These are phyloP conservation scores for Lophium mytilinum DNA, from an alignment of 495 filamentous ascomycete genomes.

Conservation along the genomic window DNA sequence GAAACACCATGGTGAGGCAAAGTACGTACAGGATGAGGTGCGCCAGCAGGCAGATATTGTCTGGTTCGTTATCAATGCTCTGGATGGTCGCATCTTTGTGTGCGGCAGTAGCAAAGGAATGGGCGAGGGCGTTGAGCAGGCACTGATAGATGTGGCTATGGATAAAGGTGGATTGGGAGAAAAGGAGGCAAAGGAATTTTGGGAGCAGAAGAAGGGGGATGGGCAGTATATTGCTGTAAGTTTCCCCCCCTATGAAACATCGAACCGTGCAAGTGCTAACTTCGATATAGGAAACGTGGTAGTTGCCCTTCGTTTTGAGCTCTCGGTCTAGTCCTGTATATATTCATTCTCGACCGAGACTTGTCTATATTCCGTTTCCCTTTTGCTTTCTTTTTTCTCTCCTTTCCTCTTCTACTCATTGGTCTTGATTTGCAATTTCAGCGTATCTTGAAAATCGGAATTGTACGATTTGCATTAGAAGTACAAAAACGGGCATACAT, in stretches of 20 bases:
- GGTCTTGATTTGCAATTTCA: too few species aligned
- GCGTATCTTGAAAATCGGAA: too few species aligned
- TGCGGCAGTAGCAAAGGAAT: slow-evolving; percentile 92
- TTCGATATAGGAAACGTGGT: slow-evolving; percentile 15
- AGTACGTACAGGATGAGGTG: slow-evolving; percentile 40
- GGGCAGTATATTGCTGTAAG: slow-evolving; percentile 38
- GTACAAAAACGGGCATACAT: too few species aligned
- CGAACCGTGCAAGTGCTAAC: neutral
- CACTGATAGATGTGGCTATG: slow-evolving; percentile 42
- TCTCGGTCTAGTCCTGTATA: too few species aligned
- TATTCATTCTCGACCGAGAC: too few species aligned
- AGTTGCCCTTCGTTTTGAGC: neutral
- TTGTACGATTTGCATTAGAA: too few species aligned
- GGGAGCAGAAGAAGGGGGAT: slow-evolving; percentile 33
- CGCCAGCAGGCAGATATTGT: slow-evolving; percentile 83
- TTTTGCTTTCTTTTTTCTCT: too few species aligned
- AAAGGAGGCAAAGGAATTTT: slow-evolving; percentile 46
- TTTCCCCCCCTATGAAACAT: neutral
- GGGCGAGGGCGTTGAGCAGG: slow-evolving; percentile 83
- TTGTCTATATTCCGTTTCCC: too few species aligned
- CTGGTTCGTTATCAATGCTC: slow-evolving; percentile 89
- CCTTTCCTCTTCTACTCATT: too few species aligned
- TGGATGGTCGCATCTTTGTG: slow-evolving; percentile 91
- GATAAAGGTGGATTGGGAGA: slow-evolving; percentile 44
- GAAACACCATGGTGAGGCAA: slow-evolving; percentile 22